Base-by-base conservation (phyloP, 2,329 filamentous ascomycete genomes). In the Lojkania enalia region DNA sequence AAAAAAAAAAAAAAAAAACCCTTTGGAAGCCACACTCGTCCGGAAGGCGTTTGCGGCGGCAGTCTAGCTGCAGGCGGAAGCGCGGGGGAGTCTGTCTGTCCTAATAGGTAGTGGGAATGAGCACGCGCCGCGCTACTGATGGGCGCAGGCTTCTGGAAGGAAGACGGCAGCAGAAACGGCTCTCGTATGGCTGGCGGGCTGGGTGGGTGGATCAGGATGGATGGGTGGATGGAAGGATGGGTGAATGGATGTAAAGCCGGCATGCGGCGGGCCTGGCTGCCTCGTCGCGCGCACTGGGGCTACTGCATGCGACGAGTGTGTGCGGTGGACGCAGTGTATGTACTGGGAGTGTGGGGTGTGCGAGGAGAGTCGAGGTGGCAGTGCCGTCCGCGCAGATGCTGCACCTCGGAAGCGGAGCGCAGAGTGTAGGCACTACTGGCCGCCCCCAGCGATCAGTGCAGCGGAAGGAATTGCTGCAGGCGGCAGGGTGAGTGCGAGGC, bases 21-120 rank as follows among this genome's bases (percentile, higher is more conserved):
- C n/a, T n/a, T n/a, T n/a, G n/a, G n/a, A n/a, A n/a, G n/a, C n/a
- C n/a, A n/a, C 6, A 11, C 9, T 33, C 30, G 30, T 15, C 6
- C 16, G 39, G 18, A 43, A 50, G 49, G 54, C 45, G 51, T 44
- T n/a, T 50, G 54, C 43, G 50, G 49, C 49, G 42, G 45, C 44
- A 35, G 16, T 35, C 32, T 35, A 31, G 39, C 39, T 35, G 39
- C 31, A 27, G 39, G 29, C 15, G 15, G 19, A 11, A 9, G 51
- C 47, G 37, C 52, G 39, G 41, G 39, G 39, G 30, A 19, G 15
- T 20, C 16, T 5, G 15, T 20, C 25, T 27, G 42, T 29, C 23
- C 16, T 27, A 20, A 39, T 20, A 15, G 35, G 27, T 33, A 23
- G 35, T 44, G 25, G 35, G 36, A 27, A 39, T 19, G 32, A 12